Evolutionary conservation across 139 green algal species (phyloP), one percentile per base, ranked within the genome.

Genomic region (Picochlorum sp.): DNA sequence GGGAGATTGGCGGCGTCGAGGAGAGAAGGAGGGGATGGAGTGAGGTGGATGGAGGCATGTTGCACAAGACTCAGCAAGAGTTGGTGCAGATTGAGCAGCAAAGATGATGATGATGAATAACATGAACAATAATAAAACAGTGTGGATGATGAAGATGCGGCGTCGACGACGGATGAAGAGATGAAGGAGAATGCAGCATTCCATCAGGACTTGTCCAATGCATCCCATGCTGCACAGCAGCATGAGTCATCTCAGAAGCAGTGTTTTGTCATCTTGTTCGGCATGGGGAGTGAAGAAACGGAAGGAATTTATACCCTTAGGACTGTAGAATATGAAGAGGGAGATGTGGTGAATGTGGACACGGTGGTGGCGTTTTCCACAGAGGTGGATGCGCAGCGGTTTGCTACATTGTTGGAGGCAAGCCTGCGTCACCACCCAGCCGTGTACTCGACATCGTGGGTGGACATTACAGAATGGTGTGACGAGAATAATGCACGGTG

Each of bases 251-350:
- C 16, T 52, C 16, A 52, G 18, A 52, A 7, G 47, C 47, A 52
- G 18, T 52, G 47, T 54, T 87, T 82, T 56, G 85, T 95, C 10
- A 83, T 95, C 16, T 54, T 95, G 15, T 95, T 95, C 72, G 85
- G 83, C 6, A 79, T 90, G 10, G 84, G 80, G 0, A 58, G 77
- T 23, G 60, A 70, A 1, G 86, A 90, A 16, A 85, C 81, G 3
- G 87, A 95, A 54, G 87, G 87, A 54, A 94, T 95, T 62, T 95
- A 95, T 80, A 85, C 78, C 2, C 65, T 95, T 49, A 64, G 85
- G 0, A 68, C 73, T 4, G 45, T 75, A 37, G 62, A 67, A 14
- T 62, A 63, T 9, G 23, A 45, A 5, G 57, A 56, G 41, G 70
- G 68, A 4, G 83, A 88, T 37, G 79, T 72, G 5, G 45, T 89